A percentile compares a stretch with the other conserved stretches of the same genome.
These are phyloP conservation scores for Mentha longifolia DNA, from an alignment of 257 asterid species.

Conservation along the genomic window DNA sequence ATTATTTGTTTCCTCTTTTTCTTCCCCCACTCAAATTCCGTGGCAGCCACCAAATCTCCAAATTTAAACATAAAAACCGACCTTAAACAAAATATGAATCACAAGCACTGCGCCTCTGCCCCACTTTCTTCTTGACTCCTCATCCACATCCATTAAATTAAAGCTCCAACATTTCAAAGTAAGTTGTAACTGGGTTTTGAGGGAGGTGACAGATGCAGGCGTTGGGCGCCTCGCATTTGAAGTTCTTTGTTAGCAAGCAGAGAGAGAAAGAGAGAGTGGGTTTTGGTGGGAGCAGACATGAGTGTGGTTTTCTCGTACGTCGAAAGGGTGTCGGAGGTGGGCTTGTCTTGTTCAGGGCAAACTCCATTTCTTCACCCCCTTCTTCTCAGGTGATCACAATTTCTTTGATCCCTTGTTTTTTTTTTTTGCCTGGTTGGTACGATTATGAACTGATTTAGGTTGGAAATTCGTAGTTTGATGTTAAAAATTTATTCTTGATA, in stretches of 20 bases:
- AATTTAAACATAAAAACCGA: background rate
- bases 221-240: slow-evolving; percentile 45
- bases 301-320: slow-evolving; percentile 37
- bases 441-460: background rate
- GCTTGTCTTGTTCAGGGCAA: slow-evolving; percentile 32
- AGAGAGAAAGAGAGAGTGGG: slow-evolving; percentile 32
- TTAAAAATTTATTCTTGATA: background rate
- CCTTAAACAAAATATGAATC: background rate
- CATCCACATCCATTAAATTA: background rate
- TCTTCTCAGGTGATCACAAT: slow-evolving; percentile 43
- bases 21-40: slow-evolving; percentile 38
- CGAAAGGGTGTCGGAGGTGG: slow-evolving; percentile 38
- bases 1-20: background rate
- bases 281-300: slow-evolving; percentile 26
- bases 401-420: background rate
- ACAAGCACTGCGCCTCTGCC: too few species aligned
- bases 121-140: background rate
- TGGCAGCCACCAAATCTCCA: slow-evolving; percentile 36
- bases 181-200: background rate
- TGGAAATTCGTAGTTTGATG: background rate
- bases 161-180: background rate
- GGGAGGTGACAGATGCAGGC: slow-evolving; percentile 47
- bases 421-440: background rate
- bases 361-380: slow-evolving; percentile 45
- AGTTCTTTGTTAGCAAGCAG: slow-evolving; percentile 38